These are phyloP conservation scores for Choricystis sp. DNA, from an alignment of 139 green algal genomes.

Conservation along the genomic window DNA sequence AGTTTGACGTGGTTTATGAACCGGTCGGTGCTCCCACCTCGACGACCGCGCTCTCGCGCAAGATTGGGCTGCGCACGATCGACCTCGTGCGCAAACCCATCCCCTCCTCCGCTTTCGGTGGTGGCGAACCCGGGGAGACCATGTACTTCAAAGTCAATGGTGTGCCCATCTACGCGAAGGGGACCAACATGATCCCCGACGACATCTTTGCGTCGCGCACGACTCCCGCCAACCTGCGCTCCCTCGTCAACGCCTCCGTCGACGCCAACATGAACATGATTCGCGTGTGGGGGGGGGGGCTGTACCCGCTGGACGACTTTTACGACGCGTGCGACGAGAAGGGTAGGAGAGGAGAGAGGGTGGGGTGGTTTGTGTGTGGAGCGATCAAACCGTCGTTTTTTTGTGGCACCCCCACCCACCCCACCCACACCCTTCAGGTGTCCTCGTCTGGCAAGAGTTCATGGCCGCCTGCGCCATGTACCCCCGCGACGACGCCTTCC, in stretches of 20 bases:
- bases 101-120: neutral
- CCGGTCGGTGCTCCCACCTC: neutral
- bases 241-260: slow-evolving; percentile 25
- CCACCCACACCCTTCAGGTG: too few species aligned
- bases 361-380: too few species aligned
- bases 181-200: slow-evolving; percentile 56
- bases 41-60: slow-evolving; percentile 2
- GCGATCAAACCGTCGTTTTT: too few species aligned
- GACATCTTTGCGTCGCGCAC: slow-evolving; percentile 24
- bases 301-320: slow-evolving; percentile 34
- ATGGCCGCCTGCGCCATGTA: slow-evolving; percentile 42
- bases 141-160: slow-evolving; percentile 63
- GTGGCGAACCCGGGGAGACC: slow-evolving; percentile 20
- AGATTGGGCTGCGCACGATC: slow-evolving; percentile 38
- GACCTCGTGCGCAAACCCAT: slow-evolving; percentile 34
- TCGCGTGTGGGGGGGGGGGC: slow-evolving; percentile 43
- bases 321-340: slow-evolving; percentile 46
- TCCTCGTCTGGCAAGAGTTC: slow-evolving; percentile 56
- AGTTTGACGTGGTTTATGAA: slow-evolving; percentile 15
- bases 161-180: slow-evolving; percentile 35
- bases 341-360: too few species aligned
- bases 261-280: slow-evolving; percentile 64
- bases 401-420: too few species aligned
- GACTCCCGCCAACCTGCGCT: slow-evolving; percentile 2
- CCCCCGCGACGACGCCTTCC: slow-evolving; percentile 19